Evolutionary conservation across 106 monocot species (phyloP), one percentile per base, ranked within the genome.

Genomic region (Acanthochlamys bracteata): DNA sequence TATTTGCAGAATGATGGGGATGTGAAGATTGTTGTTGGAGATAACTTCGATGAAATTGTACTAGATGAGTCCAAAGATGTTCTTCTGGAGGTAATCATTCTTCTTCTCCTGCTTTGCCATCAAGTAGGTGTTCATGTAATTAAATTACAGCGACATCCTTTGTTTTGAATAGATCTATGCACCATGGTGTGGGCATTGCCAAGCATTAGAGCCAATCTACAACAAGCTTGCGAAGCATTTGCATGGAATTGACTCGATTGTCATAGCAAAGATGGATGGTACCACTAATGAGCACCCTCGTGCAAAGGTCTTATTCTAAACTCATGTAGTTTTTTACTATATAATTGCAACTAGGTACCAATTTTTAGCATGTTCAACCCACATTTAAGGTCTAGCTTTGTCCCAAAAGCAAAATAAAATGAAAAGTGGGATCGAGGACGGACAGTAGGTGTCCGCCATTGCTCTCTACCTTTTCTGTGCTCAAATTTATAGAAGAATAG

Each of bases 151-250:
- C 33, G 21, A 8, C 24, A 16, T 58, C 23, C n/a, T 51, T 24
- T 51, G 23, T 49, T 23, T 69, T 54, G 23, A 55, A 33, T 80
- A 98, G 96, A 72, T 98, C 20, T 93, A 88, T 76, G 96, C 96
- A 24, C 91, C 96, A 65, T 98, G 96, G 96, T 98, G 96, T 55
- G 91, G 96, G 25, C 91, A 91, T 70, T 98, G 96, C 75, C 84
- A 98, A 81, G 64, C 80, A 59, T 62, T 98, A 15, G 96, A 98
- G 60, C 96, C 96, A 54, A 79, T 69, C 41, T 98, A 98, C 69
- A 98, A 98, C 81, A 90, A 85, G 71, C 90, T 98, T 61, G 91
- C 80, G 24, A 91, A 83, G 72, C 85, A 91, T 77, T 61, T 98
- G 4, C 71, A 74, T 8, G 72, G 78, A 12, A 79, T 98, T 49